phyloP scores from a whole-genome alignment of 768 basidiomycete genomes.

The Termitomyces bulborhizus region DNA sequence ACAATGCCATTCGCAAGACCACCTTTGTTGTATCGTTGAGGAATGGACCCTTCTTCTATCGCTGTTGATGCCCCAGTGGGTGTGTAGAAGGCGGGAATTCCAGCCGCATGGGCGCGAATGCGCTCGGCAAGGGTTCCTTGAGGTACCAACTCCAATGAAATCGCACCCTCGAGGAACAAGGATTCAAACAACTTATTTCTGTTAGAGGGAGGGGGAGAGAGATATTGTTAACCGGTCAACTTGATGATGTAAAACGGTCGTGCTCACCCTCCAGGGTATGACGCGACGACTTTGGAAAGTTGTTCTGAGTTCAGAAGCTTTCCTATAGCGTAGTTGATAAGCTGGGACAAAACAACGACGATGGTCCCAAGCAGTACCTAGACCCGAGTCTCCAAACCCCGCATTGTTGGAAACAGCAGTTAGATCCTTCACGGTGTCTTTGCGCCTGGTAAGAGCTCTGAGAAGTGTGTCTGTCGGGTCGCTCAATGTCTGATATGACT shows the following conservation, averaged over 20 bases:
- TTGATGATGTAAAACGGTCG: background rate
- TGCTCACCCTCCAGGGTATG: conserved; percentile 79
- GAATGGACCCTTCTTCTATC: conserved; percentile 73
- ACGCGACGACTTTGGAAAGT: conserved; percentile 78
- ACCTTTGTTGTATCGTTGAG: conserved; percentile 71
- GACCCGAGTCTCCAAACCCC: conserved; percentile 61
- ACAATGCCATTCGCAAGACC: conserved; percentile 67
- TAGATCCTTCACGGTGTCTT: conserved; percentile 58
- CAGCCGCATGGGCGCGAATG: conserved; percentile 82
- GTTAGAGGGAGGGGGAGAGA: no score
- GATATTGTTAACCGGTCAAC: background rate
- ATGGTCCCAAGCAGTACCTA: conserved; percentile 38
- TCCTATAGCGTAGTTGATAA: conserved; percentile 34
- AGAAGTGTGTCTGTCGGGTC: conserved; percentile 69
- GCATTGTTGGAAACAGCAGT: conserved; percentile 90
- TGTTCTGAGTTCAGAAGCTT: conserved; percentile 70
- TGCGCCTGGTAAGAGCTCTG: conserved; percentile 64
- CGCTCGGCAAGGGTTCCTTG: conserved; percentile 90
- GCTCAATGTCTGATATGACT: background rate
- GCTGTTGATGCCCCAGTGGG: conserved; percentile 87
- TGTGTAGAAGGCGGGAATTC: conserved; percentile 91
- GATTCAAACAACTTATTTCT: conserved; percentile 86
- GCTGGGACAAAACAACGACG: background rate
- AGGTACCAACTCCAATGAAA: conserved; percentile 84
- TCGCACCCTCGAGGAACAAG: conserved; percentile 72